phyloP scores from a whole-genome alignment of 1,284 basidiomycete species.

The Cryptococcus sp. region DNA sequence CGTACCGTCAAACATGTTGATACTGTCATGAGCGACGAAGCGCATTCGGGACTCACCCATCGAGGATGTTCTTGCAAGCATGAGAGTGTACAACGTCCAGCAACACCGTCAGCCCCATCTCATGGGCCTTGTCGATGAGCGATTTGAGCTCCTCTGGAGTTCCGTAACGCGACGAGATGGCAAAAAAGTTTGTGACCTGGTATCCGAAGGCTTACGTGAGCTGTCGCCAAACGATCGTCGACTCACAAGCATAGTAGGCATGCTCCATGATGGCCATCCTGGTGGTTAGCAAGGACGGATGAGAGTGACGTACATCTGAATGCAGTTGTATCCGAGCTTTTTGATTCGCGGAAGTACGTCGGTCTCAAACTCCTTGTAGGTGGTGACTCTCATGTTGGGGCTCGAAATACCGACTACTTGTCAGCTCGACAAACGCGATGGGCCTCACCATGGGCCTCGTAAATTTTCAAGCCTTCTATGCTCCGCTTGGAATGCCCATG shows the following conservation, averaged over 20 bases:
- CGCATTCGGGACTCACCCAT: constrained; percentile 51
- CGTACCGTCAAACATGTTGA: constrained; percentile 92
- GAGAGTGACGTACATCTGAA: constrained; percentile 61
- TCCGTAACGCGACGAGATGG: constrained; percentile 91
- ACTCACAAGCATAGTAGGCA: constrained; percentile 92
- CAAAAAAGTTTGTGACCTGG: constrained; percentile 96
- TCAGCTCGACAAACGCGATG: background rate
- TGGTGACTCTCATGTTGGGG: constrained; percentile 76
- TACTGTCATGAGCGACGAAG: constrained; percentile 43
- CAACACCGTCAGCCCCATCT: constrained; percentile 84
- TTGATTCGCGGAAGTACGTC: constrained; percentile 83
- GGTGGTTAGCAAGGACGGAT: constrained; percentile 9
- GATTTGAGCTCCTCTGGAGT: constrained; percentile 93
- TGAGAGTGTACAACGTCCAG: constrained; percentile 97
- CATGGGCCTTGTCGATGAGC: constrained; percentile 89
- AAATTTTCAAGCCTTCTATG: constrained; percentile 67
- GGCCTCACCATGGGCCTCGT: constrained; percentile 82
- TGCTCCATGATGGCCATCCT: constrained; percentile 96
- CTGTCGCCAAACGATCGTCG: background rate
- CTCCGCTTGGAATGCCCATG: constrained; percentile 49
- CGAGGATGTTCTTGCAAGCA: constrained; percentile 94
- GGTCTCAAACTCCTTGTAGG: constrained; percentile 89
- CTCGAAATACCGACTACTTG: constrained; percentile 86
- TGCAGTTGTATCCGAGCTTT: constrained; percentile 88
- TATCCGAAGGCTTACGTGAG: constrained; percentile 77